These are phyloP conservation scores for Lactifluus volemus DNA, from an alignment of 768 basidiomycete species.

Conservation along the genomic window DNA sequence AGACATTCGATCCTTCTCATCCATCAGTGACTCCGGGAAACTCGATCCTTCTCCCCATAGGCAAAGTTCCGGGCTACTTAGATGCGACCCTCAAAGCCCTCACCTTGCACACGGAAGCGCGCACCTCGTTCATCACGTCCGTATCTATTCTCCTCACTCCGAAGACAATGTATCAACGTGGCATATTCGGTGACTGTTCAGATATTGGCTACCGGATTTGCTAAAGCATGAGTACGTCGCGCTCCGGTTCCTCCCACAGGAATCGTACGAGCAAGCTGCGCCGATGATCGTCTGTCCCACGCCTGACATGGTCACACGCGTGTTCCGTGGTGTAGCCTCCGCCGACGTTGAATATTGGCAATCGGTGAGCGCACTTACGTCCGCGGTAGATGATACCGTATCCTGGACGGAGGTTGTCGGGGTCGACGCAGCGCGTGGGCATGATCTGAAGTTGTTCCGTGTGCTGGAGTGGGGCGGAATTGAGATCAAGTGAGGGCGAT, in stretches of 20 bases:
- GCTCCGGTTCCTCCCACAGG: slow-evolving; percentile 38
- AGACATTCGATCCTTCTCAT: slow-evolving; percentile 7
- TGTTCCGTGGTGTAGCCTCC: slow-evolving; percentile 32
- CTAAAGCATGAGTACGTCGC: slow-evolving; percentile 32
- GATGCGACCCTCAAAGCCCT: slow-evolving; percentile 26
- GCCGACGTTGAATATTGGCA: slow-evolving; percentile 24
- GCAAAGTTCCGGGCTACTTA: slow-evolving; percentile 30
- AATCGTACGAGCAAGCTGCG: slow-evolving; percentile 33
- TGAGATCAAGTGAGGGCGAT: too few relatives aligned
- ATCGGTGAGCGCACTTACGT: slow-evolving; percentile 14
- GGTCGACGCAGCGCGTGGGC: too few relatives aligned
- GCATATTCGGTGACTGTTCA: not conserved
- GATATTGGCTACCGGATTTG: slow-evolving; percentile 37
- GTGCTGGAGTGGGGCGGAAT: too few relatives aligned
- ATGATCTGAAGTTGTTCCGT: too few relatives aligned
- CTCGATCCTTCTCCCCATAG: slow-evolving; percentile 23
- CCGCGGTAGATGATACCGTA: too few relatives aligned
- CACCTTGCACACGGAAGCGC: too few relatives aligned
- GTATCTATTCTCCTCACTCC: too few relatives aligned
- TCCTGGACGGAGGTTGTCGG: too few relatives aligned
- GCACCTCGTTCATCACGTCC: too few relatives aligned
- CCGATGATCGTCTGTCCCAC: slow-evolving; percentile 30
- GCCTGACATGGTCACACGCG: slow-evolving; percentile 35
- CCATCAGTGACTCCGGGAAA: not conserved
- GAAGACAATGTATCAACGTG: too few relatives aligned